Conservation (phyloP, 1,284 basidiomycete genomes). For the Fomitopsis schrenkii region DNA sequence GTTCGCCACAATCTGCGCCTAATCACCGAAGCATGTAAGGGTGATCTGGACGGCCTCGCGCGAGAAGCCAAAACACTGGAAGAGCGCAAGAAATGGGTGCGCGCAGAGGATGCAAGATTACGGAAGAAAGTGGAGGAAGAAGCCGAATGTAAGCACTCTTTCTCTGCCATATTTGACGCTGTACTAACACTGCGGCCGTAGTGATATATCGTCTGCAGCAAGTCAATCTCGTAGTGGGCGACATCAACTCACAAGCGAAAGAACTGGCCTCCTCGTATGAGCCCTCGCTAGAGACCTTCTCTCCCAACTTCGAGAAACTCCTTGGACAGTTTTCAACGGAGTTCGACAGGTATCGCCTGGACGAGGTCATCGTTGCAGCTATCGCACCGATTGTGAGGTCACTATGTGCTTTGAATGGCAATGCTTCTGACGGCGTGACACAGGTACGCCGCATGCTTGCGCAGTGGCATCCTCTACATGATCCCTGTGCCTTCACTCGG, state of each 20-base stretch:
- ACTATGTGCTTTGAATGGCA: neutral
- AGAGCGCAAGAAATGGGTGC: constrained; percentile 74
- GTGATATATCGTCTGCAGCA: constrained; percentile 76
- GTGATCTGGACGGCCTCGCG: constrained; percentile 83
- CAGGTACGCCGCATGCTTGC: constrained; percentile 60
- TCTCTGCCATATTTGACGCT: neutral
- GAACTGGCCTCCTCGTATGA: constrained; percentile 61
- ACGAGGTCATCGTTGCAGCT: constrained; percentile 91
- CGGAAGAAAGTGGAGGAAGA: constrained; percentile 68
- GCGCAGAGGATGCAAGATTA: constrained; percentile 67
- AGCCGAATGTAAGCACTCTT: constrained; percentile 54
- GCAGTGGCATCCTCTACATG: constrained; percentile 70
- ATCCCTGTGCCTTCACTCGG: constrained; percentile 58
- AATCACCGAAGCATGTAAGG: constrained; percentile 78
- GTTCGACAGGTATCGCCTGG: constrained; percentile 76
- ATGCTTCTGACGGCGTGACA: constrained; percentile 11
- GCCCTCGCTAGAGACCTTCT: constrained; percentile 67
- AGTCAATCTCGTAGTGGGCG: constrained; percentile 68
- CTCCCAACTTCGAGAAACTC: constrained; percentile 67
- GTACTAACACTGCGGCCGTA: constrained; percentile 23
- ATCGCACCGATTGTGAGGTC: constrained; percentile 70
- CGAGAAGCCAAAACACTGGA: constrained; percentile 84
- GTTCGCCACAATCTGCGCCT: constrained; percentile 92
- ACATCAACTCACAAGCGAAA: constrained; percentile 63
- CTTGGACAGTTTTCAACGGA: constrained; percentile 72